These are phyloP conservation scores for Punica granatum DNA, from an alignment of 345 rosid genomes.

Conservation along the genomic window DNA sequence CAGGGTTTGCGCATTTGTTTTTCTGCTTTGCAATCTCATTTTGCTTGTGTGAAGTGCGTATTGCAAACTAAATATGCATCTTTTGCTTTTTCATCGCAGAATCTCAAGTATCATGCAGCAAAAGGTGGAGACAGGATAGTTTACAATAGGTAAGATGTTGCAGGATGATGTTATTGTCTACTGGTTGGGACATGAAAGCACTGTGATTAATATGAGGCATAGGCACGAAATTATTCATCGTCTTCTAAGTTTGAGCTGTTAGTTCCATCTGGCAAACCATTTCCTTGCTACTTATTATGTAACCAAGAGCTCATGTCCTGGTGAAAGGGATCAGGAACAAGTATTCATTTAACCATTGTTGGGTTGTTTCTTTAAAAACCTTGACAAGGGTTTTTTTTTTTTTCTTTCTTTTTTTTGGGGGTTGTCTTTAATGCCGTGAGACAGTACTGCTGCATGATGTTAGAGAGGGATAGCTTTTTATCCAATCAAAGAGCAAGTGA, in stretches of 20 bases:
- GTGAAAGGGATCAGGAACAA: background rate
- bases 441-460: background rate
- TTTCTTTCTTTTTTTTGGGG: too few species aligned
- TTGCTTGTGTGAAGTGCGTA: background rate
- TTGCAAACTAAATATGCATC: background rate
- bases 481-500: background rate
- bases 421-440: too few species aligned
- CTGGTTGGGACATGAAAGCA: background rate
- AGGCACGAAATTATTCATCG: background rate
- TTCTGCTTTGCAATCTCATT: background rate
- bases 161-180: background rate
- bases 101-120: constrained; percentile 22
- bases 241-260: background rate
- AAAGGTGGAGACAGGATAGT: constrained; percentile 14
- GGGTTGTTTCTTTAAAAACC: background rate
- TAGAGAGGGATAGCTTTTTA: background rate
- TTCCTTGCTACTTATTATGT: background rate
- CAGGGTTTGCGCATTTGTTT: background rate
- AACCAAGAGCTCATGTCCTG: background rate
- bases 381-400: too few species aligned
- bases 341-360: background rate
- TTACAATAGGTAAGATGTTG: background rate
- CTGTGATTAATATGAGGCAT: background rate
- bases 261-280: background rate
- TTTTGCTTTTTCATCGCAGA: constrained; percentile 21